A percentile compares a stretch with the other conserved stretches of the same genome.
Conservation (phyloP, 2,329 filamentous ascomycete genomes). For the Elsinoe necatrix region DNA sequence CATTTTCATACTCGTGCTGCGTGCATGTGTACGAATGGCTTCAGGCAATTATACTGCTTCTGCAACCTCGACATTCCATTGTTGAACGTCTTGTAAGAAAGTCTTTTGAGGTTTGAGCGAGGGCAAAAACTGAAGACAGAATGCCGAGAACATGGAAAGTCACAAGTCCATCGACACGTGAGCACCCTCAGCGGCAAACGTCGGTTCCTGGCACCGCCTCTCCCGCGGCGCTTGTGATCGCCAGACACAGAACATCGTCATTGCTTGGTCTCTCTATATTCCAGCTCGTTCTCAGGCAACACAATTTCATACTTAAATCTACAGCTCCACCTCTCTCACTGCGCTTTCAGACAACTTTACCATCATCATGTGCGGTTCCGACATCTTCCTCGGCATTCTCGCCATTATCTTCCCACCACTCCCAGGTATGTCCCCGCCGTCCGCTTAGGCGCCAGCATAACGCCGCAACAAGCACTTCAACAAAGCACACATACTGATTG, state of each 20-base stretch:
- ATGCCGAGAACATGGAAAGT: neutral
- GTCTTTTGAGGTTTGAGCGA: neutral
- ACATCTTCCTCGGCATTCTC: slow-evolving; percentile 53
- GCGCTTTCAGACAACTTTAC: neutral
- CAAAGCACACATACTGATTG: neutral
- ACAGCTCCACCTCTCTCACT: neutral
- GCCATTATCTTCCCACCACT: slow-evolving; percentile 54
- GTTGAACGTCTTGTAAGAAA: neutral
- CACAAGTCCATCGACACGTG: neutral
- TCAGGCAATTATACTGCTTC: neutral
- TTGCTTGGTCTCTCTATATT: slow-evolving; percentile 1
- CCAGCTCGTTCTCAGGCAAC: slow-evolving; percentile 4
- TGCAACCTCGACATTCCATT: neutral
- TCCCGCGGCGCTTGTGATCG: slow-evolving; percentile 3
- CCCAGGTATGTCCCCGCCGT: slow-evolving; percentile 39
- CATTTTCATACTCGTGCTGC: neutral
- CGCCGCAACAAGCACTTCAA: slow-evolving; percentile 16
- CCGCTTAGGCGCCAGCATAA: slow-evolving; percentile 2
- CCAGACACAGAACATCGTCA: slow-evolving; percentile 11
- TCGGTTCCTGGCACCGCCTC: slow-evolving; percentile 2
- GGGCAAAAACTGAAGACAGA: neutral
- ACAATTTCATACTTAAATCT: neutral
- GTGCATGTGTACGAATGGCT: neutral
- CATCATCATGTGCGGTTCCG: slow-evolving; percentile 48
- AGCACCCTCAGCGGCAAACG: neutral